Base-by-base conservation (phyloP, 108 stramenopile genomes). In the Conticribra weissflogii region DNA sequence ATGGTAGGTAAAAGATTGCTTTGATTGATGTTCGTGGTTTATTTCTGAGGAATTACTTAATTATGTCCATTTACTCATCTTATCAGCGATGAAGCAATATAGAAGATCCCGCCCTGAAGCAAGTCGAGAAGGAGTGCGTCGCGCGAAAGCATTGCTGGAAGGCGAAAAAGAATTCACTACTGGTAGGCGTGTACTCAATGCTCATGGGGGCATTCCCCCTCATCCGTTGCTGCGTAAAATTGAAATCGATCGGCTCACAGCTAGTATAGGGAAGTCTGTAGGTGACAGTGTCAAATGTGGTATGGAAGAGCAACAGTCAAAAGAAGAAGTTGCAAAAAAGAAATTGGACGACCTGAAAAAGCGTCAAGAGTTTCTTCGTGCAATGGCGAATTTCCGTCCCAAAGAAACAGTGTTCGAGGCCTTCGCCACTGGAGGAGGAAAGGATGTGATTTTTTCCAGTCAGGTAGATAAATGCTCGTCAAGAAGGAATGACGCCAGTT, bases 321-420 rank as follows among this genome's bases (percentile, higher is more conserved):
- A 62, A 33, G 66, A 76, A 54, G 76, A 79, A 57, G 50, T 64
- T 24, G 67, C 74, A 30, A 55, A 49, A 24, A 79, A 70, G 65
- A 81, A 68, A 44, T 50, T 81, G 50, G 56, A 53, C 14, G 84
- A 87, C 36, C 63, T 81, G 0, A 74, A 84, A 54, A 84, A 92
- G 44, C 73, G 94, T 7, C 78, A 96, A 54, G 91, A 95, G 19
- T 94, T 97, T 49, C 66, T 98, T 24, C 59, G 66, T 18, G 92
- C 90, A 14, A 84, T 97, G 90, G 71, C 92, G 1, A 82, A 86
- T 68, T 98, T 97, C 63, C 94, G 98, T 7, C 98, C 98, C 1
- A 94, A 96, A 78, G 94, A 97, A 79, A 97, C 98, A 23, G 90
- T 98, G 48, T 96, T 98, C 78, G 98, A 98, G 71, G 93, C 97